Base-by-base conservation (phyloP, 345 rosid genomes). In the Gossypium mustelinum region DNA sequence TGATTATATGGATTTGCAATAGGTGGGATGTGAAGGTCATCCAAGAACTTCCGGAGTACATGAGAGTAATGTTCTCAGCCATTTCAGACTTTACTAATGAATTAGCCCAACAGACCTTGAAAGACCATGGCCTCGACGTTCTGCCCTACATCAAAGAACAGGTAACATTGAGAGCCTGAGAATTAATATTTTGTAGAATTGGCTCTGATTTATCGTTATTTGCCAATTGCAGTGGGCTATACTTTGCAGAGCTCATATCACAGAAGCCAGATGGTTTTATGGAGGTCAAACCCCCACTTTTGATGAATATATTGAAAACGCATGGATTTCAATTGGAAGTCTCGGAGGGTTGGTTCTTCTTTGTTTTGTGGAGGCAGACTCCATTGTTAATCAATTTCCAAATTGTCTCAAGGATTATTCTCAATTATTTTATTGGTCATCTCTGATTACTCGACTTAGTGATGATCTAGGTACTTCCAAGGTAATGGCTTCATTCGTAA, bases 391-490 rank as follows among this genome's bases (percentile, higher is more conserved):
- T 24, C 41, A 12, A 59, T 59, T 59, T 12, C 39, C 39, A 25
- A 34, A 59, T 20, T 58, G 64, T 59, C 64, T 25, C 41, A 25
- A 59, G 9, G 41, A 59, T 7, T 59, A 11, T 25, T 59, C 39
- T 25, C 41, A 25, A 12, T 59, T 59, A 25, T 59, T 59, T 59
- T 59, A 59, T 7, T 59, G 17, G 64, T 59, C 64, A 59, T 59
- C 64, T 25, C 64, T 59, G 10, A 59, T 59, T 25, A 59, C 64
- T 2, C 64, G 64, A 59, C 64, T 59, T 7, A 59, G 41, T 5
- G 39, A 59, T 59, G 64, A 59, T 59, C n/a, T 59, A 34, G 64
- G 64, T 59, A 59, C 64, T 34, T 59, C 64, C n/a, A 24, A 59
- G 64, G 64, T 59, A 25, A 25, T 0, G 12, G 16, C 18, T 16